Conservation (phyloP, 2,329 filamentous ascomycete genomes). For the Beauveria scarabaeidicola region DNA sequence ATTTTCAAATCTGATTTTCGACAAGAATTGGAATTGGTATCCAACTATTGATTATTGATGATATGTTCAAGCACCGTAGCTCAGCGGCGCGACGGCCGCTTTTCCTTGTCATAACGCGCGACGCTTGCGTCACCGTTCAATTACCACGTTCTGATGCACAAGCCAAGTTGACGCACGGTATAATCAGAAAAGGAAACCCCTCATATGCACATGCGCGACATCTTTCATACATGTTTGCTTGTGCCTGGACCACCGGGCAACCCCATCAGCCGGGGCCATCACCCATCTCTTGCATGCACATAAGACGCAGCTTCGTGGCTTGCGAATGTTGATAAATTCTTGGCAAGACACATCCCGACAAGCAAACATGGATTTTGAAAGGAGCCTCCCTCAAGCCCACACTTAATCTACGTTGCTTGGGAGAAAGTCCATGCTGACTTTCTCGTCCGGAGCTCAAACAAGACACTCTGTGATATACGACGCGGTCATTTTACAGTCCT, state of each 20-base stretch:
- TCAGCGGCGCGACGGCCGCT: too few species aligned
- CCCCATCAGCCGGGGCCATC: too few species aligned
- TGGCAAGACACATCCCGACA: background rate
- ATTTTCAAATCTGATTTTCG: slow-evolving; percentile 37
- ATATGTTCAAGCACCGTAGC: background rate
- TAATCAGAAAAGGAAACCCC: background rate
- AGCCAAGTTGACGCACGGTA: background rate
- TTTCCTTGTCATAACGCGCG: too few species aligned
- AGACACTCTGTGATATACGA: slow-evolving; percentile 24
- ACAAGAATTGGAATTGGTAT: slow-evolving; percentile 37
- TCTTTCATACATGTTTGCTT: background rate
- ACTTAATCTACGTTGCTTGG: slow-evolving; percentile 19
- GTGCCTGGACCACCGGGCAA: background rate
- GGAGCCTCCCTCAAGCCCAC: slow-evolving; percentile 14
- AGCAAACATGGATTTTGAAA: background rate
- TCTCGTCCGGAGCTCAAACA: slow-evolving; percentile 17
- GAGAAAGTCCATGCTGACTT: slow-evolving; percentile 18
- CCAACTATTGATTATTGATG: slow-evolving; percentile 11
- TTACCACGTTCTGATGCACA: background rate
- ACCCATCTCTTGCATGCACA: background rate
- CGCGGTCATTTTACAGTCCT: slow-evolving; percentile 24
- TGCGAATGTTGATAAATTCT: background rate
- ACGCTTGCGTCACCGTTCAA: background rate
- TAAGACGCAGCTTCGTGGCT: background rate
- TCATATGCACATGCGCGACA: background rate